phyloP scores from a whole-genome alignment of 495 filamentous ascomycete genomes.

The Baudoinia panamericana region DNA sequence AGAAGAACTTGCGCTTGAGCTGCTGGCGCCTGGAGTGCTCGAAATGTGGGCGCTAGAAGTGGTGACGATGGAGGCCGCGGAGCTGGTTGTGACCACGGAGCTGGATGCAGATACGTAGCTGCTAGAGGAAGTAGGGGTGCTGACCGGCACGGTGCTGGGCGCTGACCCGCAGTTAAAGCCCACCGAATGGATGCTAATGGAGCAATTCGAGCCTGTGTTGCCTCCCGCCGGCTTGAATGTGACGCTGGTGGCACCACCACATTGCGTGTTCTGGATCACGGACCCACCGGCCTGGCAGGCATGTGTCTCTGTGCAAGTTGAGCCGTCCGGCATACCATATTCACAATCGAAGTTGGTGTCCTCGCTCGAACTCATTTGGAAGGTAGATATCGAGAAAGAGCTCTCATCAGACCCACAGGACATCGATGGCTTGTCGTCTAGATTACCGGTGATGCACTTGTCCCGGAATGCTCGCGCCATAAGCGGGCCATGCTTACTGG shows the following conservation, averaged over 20 bases:
- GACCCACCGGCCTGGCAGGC: conserved; percentile 51
- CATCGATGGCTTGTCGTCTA: conserved; percentile 40
- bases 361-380: conserved; percentile 58
- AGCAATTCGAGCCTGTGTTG: conserved; percentile 38
- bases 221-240: conserved; percentile 46
- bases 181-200: conserved; percentile 62
- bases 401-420: conserved; percentile 38
- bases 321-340: conserved; percentile 70
- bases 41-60: neutral
- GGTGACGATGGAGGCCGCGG: neutral
- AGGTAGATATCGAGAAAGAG: conserved; percentile 60
- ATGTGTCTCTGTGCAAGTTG: conserved; percentile 59
- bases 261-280: conserved; percentile 66
- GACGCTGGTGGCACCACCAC: conserved; percentile 75
- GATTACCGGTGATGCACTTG: conserved; percentile 45
- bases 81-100: neutral
- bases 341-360: conserved; percentile 68
- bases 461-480: conserved; percentile 34
- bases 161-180: conserved; percentile 64
- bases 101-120: neutral
- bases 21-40: too few relatives aligned
- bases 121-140: conserved; percentile 20
- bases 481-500: conserved; percentile 31
- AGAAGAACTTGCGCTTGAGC: too few relatives aligned
- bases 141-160: conserved; percentile 23